Conservation (phyloP, 2,329 filamentous ascomycete genomes). For the Ceratocystiopsis sp. region DNA sequence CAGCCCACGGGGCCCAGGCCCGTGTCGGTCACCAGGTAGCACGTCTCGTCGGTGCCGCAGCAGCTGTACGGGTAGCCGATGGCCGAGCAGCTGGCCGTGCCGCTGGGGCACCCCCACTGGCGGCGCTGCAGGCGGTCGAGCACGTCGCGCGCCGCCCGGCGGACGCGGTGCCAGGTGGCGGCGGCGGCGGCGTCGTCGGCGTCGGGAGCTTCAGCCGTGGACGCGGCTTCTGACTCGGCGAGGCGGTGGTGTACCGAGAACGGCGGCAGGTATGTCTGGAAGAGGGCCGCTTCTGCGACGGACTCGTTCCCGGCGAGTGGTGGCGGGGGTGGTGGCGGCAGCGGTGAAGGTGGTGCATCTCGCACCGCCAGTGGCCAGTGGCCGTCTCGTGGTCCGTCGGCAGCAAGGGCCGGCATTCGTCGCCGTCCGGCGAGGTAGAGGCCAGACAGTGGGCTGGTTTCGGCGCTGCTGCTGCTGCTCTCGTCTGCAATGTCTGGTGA, state of each 20-base stretch:
- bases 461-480: neutral
- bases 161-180: constrained; percentile 17
- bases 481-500: neutral
- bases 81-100: constrained; percentile 44
- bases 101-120: constrained; percentile 47
- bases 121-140: constrained; percentile 35
- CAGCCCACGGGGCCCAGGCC: constrained; percentile 55
- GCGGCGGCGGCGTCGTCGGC: constrained; percentile 7
- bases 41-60: constrained; percentile 49
- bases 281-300: neutral
- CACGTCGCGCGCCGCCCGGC: constrained; percentile 27
- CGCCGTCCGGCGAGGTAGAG: too few relatives aligned
- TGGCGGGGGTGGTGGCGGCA: too few relatives aligned
- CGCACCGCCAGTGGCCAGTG: constrained; percentile 1
- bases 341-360: too few relatives aligned
- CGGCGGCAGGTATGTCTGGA: constrained; percentile 26
- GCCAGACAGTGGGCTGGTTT: too few relatives aligned
- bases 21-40: constrained; percentile 45
- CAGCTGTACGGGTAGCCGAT: constrained; percentile 57
- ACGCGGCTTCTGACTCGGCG: constrained; percentile 4
- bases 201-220: constrained; percentile 2
- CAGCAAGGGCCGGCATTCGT: too few relatives aligned
- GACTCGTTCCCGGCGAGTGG: too few relatives aligned
- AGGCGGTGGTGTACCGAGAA: constrained; percentile 29
- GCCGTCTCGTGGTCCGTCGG: neutral